Evolutionary conservation across 1,139 yeast genomes (phyloP), one percentile per base, ranked within the genome.

Genomic region (Blastobotrys ciferrii): DNA sequence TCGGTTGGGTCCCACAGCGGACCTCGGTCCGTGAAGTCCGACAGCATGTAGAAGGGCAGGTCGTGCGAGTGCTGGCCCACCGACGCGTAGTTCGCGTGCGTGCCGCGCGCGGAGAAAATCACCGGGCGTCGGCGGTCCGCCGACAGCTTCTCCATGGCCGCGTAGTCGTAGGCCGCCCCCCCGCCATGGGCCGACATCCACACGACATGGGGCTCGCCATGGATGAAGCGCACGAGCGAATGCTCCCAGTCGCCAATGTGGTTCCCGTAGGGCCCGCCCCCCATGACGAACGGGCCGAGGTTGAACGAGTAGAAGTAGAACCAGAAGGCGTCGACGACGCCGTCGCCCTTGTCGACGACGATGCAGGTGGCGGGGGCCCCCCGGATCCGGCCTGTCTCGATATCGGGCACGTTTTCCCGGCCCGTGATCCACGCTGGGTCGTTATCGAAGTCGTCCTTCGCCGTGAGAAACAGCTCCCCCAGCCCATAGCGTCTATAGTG

Each of bases 131-230:
- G 63, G 6, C 63, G 58, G 50, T 72, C 67, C 15, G 59, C 47
- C 47, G 78, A 80, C 50, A 77, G 76, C 61, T 84, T 86, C 61
- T 89, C 96, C 53, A 89, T 69, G 25, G 88, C 85, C 20, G 78
- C 74, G 63, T 82, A 91, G 56, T 76, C 76, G 65, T 84, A 92
- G 0, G 96, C 97, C 18, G 91, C 85, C 2, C 98, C 98, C 9
- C 98, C 97, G 1, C 97, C 96, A 67, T 92, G 98, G 0, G 98
- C 98, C 28, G 95, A 85, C 95, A 92, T 87, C 98, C 98, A 92
- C n/a, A 91, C 81, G 50, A 85, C 78, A n/a, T 82, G 75, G 0
- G 98, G 98, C 53, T 75, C 70, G 0, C 96, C 96, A 3, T 85
- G 77, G 58, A 82, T 78, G 64, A 87, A 92, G 31, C 98, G 73